Conservation (phyloP, 495 filamentous ascomycete genomes). For the Aspergillus homomorphus region DNA sequence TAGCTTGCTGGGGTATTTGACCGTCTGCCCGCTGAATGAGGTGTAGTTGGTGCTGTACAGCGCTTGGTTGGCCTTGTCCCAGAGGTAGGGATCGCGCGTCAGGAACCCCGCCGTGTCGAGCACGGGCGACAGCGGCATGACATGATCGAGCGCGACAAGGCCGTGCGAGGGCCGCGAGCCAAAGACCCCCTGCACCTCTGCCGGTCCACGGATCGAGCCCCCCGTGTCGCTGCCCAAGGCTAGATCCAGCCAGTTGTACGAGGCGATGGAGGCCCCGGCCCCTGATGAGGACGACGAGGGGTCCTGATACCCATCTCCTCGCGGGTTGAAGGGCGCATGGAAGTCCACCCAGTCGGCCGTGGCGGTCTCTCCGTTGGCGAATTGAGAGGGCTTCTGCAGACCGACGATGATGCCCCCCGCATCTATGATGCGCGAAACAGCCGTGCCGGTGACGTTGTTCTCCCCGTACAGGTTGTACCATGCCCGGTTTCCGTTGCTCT, state of each 20-base stretch:
- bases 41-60: constrained; percentile 30
- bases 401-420: constrained; percentile 36
- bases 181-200: constrained; percentile 33
- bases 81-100: constrained; percentile 45
- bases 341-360: constrained; percentile 28
- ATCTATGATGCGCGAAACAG: constrained; percentile 25
- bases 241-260: constrained; percentile 44
- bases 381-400: constrained; percentile 36
- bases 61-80: constrained; percentile 41
- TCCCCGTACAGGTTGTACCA: constrained; percentile 24
- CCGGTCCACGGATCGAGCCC: constrained; percentile 37
- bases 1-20: constrained; percentile 2
- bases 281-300: constrained; percentile 34
- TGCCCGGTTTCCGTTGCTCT: constrained; percentile 28
- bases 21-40: constrained; percentile 16
- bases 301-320: constrained; percentile 43
- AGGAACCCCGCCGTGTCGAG: constrained; percentile 51
- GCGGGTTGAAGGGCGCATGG: constrained; percentile 41
- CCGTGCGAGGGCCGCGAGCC: constrained; percentile 29
- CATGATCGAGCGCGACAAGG: constrained; percentile 24
- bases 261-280: constrained; percentile 31
- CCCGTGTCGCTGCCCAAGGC: constrained; percentile 47
- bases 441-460: constrained; percentile 18
- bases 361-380: constrained; percentile 27
- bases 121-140: constrained; percentile 43